phyloP scores from a whole-genome alignment of 2,329 filamentous ascomycete genomes.

The Dryadomyces quercivorus region DNA sequence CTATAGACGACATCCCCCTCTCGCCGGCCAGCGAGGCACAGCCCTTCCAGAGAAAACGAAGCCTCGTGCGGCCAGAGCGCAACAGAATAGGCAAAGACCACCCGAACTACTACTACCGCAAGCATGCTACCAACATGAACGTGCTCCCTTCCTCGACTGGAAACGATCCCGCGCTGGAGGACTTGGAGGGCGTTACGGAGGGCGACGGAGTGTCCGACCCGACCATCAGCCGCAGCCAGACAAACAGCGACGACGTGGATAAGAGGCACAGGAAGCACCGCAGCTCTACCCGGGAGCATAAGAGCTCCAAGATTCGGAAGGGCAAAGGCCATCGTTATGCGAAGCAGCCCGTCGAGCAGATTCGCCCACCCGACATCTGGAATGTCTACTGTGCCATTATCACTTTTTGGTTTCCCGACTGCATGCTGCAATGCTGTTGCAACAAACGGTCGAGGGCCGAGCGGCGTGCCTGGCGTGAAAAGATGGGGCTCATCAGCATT shows the following conservation, averaged over 20 bases:
- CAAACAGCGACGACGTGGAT: slow-evolving; percentile 21
- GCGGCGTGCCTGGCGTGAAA: slow-evolving; percentile 90
- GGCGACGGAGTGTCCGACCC: slow-evolving; percentile 20
- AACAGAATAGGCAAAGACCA: slow-evolving; percentile 75
- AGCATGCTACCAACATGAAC: slow-evolving; percentile 88
- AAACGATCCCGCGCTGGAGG: slow-evolving; percentile 77
- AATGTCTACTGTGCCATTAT: slow-evolving; percentile 88
- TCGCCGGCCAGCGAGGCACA: slow-evolving; percentile 30
- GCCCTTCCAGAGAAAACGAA: slow-evolving; percentile 59
- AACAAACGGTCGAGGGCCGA: slow-evolving; percentile 78
- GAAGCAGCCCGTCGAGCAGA: slow-evolving; percentile 45
- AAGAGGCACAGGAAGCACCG: slow-evolving; percentile 15
- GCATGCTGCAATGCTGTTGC: slow-evolving; percentile 74
- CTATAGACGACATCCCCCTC: slow-evolving; percentile 43
- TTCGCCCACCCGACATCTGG: slow-evolving; percentile 79
- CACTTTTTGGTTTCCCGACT: slow-evolving; percentile 89
- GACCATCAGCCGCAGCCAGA: slow-evolving; percentile 20
- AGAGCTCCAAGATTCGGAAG: slow-evolving; percentile 54
- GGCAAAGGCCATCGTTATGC: slow-evolving; percentile 17
- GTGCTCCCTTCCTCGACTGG: slow-evolving; percentile 85
- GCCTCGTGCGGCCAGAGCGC: slow-evolving; percentile 79
- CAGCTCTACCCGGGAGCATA: slow-evolving; percentile 22
- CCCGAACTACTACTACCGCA: slow-evolving; percentile 90
- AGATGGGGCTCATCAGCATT: slow-evolving; percentile 92
- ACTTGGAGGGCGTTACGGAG: slow-evolving; percentile 54